A percentile compares a stretch with the other conserved stretches of the same genome.
Conservation (phyloP, 2,329 filamentous ascomycete genomes). For the Colletotrichum melonis region DNA sequence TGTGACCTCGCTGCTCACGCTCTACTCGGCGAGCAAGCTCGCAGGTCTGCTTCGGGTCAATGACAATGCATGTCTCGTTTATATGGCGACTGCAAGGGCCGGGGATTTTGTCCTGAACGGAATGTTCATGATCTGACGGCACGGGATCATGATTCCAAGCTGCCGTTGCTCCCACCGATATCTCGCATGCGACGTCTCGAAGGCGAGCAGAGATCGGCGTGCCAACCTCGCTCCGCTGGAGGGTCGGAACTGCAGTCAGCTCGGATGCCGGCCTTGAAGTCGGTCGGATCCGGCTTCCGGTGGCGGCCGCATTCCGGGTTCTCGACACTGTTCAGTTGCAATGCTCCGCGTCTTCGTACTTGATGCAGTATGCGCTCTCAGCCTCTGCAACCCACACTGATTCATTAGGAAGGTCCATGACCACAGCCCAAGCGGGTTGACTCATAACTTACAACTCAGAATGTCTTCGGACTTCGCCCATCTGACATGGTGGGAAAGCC, state of each 20-base stretch:
- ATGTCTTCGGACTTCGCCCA: not conserved
- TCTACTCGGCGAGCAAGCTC: not conserved
- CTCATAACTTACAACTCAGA: not conserved
- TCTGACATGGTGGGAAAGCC: not conserved
- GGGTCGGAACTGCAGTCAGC: constrained; percentile 1
- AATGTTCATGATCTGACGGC: not conserved
- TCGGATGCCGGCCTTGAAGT: not conserved
- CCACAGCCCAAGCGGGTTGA: not conserved
- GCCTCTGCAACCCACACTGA: not conserved
- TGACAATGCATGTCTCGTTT: not conserved
- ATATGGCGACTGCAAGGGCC: not conserved
- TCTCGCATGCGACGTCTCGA: not conserved
- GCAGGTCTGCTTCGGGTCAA: not conserved
- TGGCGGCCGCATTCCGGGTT: not conserved
- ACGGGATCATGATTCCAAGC: not conserved
- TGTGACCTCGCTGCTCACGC: not conserved
- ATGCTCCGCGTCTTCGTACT: not conserved
- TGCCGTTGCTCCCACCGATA: not conserved
- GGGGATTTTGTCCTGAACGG: not conserved
- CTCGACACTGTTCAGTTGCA: not conserved
- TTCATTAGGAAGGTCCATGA: not conserved
- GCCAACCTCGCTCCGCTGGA: not conserved
- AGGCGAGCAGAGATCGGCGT: not conserved
- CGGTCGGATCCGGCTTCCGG: not conserved
- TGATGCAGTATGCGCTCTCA: not conserved